Base-by-base conservation (phyloP, 495 filamentous ascomycete species). In the Penicillium salamii region DNA sequence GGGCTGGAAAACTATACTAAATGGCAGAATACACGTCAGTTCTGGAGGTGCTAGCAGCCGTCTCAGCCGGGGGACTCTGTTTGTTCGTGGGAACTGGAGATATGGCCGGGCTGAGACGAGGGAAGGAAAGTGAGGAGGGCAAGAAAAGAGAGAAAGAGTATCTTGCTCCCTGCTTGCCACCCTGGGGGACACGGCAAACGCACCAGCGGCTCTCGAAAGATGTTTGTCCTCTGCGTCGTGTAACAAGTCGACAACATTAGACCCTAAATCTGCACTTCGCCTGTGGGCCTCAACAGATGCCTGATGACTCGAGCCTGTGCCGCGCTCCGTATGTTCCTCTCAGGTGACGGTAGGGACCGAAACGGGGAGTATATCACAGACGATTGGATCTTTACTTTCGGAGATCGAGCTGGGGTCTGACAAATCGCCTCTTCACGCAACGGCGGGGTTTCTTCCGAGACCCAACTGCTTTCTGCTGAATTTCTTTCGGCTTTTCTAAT, bases 161-260 rank as follows among this genome's bases (percentile, higher is more conserved):
- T 53, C 21, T 54, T 41, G 28, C 13, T 36, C 21, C 42, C 26
- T 32, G 47, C 43, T 26, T 29, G 20, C 35, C 46, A 34, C 47
- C 43, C 29, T 2, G 43, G 40, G 41, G 26, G 48, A 15, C 41
- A 49, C 42, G 41, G 41, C 48, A 60, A 58, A 70, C 69, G 54
- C 56, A 72, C 69, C 63, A 60, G 54, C 46, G 62, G 58, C 46
- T 60, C 57, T 63, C 58, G 62, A 59, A 67, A 58, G 54, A 72
- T 69, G 69, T 70, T 70, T 72, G 69, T 58, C 55, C 49, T 62
- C 46, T 58, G 43, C 36, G 55, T 67, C 40, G 61, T 71, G 60
- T 70, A 70, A 68, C 66, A 59, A 44, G 54, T 66, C 56, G 65
- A 62, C 58, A 67, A 59, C 61, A 64, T 64, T 59, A 64, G 58